These are phyloP conservation scores for Gilbertella persicaria DNA, from an alignment of 371 early-diverging fungal species.

Conservation along the genomic window DNA sequence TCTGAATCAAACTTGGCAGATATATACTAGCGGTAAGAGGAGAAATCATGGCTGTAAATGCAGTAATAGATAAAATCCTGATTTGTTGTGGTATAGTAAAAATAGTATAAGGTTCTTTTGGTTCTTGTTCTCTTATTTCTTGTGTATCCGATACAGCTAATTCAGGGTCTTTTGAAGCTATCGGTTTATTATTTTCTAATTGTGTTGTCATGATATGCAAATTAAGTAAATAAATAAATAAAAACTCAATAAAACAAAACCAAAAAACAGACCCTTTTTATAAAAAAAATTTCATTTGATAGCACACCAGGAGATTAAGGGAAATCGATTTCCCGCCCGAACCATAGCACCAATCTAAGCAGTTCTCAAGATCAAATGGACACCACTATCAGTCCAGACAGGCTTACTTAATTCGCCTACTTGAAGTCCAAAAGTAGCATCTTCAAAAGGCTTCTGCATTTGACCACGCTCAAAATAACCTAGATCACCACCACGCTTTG, in stretches of 20 bases:
- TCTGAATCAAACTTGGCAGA: conserved; percentile 19
- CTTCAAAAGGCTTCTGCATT: conserved; percentile 89
- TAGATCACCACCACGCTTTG: conserved; percentile 87
- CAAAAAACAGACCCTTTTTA: no score
- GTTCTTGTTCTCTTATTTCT: neutral
- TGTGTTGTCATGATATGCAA: no score
- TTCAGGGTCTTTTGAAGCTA: no score
- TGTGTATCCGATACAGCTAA: neutral
- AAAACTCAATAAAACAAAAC: no score
- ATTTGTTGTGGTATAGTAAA: conserved; percentile 5
- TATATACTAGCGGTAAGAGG: conserved; percentile 26
- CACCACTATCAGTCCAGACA: conserved; percentile 91
- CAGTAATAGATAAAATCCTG: conserved; percentile 6
- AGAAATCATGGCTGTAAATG: conserved; percentile 17
- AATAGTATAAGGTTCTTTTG: conserved; percentile 12
- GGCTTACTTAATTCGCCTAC: conserved; percentile 85
- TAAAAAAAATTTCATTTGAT: no score
- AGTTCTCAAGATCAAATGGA: conserved; percentile 91
- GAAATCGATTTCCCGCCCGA: neutral
- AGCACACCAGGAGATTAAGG: no score
- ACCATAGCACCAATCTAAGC: conserved; percentile 46
- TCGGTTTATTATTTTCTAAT: no score
- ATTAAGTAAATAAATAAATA: no score
- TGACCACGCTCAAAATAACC: conserved; percentile 83
- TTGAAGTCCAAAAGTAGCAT: conserved; percentile 83